Evolutionary conservation across 2,329 filamentous ascomycete species (phyloP).

Genomic region (Madurella mycetomatis): DNA sequence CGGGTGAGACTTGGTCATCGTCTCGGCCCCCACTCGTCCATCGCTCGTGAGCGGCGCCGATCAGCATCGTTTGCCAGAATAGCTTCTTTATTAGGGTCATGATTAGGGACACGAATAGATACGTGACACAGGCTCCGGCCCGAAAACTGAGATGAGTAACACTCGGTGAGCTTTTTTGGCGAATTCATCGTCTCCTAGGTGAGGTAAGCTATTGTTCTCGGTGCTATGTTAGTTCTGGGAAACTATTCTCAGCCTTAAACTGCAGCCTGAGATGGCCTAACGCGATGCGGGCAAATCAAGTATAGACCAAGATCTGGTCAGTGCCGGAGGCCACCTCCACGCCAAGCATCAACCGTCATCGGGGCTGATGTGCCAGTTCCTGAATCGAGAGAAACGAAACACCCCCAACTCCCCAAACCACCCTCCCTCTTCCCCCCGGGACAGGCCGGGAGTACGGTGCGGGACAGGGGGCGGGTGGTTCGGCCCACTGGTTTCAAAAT

Average conservation of each 20-base stretch:
- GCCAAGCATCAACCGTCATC: not conserved
- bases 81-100: no score
- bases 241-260: not conserved
- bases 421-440: no score
- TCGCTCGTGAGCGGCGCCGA: not conserved
- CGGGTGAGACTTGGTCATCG: not conserved
- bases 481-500: slow-evolving; percentile 7
- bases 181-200: not conserved
- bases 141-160: not conserved
- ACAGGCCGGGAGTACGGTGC: not conserved
- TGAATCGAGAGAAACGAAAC: not conserved
- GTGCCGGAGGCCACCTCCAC: not conserved
- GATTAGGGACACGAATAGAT: not conserved
- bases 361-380: not conserved
- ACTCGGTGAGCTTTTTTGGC: not conserved
- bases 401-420: no score
- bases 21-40: slow-evolving; percentile 1
- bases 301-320: not conserved
- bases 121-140: not conserved
- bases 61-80: not conserved
- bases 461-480: not conserved
- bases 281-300: not conserved
- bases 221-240: not conserved
- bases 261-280: not conserved
- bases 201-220: not conserved